These are phyloP conservation scores for Dorcoceras hygrometricum DNA, from an alignment of 257 asterid genomes.

Conservation along the genomic window DNA sequence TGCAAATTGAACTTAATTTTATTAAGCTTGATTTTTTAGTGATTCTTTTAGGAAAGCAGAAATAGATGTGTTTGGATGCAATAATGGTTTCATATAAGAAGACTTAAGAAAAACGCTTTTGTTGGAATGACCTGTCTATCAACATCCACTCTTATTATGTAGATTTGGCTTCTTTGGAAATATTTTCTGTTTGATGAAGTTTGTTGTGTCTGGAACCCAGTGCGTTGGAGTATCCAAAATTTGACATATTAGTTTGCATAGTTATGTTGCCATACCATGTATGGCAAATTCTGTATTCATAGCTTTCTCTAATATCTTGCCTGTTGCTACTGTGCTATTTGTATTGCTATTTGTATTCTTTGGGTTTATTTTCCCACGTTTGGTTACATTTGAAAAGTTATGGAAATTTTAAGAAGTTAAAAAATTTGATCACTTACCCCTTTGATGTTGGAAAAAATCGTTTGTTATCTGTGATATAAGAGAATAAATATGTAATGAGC, in stretches of 20 bases:
- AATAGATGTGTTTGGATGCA: not conserved
- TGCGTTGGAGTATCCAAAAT: not conserved
- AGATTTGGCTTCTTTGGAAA: constrained; percentile 3
- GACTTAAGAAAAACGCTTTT: too few relatives aligned
- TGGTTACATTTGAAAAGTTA: too few relatives aligned
- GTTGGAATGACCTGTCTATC: too few relatives aligned
- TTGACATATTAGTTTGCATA: not conserved
- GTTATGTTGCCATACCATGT: not conserved
- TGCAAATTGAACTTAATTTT: too few relatives aligned
- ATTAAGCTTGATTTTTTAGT: too few relatives aligned
- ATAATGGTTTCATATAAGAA: too few relatives aligned
- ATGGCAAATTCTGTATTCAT: not conserved
- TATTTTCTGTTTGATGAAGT: not conserved
- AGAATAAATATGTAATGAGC: not conserved
- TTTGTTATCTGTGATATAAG: not conserved
- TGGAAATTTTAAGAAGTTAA: too few relatives aligned
- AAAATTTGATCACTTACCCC: too few relatives aligned
- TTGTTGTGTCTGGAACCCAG: not conserved
- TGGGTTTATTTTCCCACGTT: too few relatives aligned
- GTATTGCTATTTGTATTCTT: too few relatives aligned
- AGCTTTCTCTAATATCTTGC: not conserved
- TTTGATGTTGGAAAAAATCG: not conserved
- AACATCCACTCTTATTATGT: not conserved
- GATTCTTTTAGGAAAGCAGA: too few relatives aligned
- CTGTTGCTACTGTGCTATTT: not conserved